Base-by-base conservation (phyloP, 495 filamentous ascomycete genomes). In the Lichenothelia convexa region DNA sequence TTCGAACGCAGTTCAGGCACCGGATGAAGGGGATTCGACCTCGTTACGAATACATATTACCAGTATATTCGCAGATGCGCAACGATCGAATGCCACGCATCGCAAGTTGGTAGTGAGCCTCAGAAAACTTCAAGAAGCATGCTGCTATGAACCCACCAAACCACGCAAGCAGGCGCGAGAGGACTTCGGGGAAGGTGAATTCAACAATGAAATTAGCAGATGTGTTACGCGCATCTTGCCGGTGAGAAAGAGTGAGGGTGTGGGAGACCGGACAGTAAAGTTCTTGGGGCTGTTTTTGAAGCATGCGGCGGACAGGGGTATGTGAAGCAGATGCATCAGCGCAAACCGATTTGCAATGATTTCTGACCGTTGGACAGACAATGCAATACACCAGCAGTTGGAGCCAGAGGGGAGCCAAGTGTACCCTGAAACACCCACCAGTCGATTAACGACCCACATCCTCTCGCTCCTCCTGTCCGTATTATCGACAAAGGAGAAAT, bases 221-320 rank as follows among this genome's bases (percentile, higher is more conserved):
- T 93, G 85, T 47, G 66, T 93, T 24, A 58, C 87, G 38, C 68
- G 86, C 27, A 64, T 86, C 38, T 66, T 95, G 61, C 63, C 73
- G 2, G 77, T 95, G 18, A 93, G 92, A 64, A 94, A 93, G 64
- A 78, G 77, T 23, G 89, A 99, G 59, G 66, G 71, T 20, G 85
- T 80, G 3, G 89, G 84, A 18, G 89, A 99, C 54, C 72, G 80
- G 41, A 64, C 78, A 24, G 64, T 95, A 35, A 67, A 81, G 29
- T 94, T 95, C 54, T 58, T 87, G 46, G 85, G 81, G 15, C 60
- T 78, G 24, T 99, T 91, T 57, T 54, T 99, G 43, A 73, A 71
- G 32, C 70, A 84, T 53, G 73, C 89, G 8, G 70, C 68, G 30
- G 84, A 91, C 52, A 93, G 91, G 60, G 81, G 80, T 65, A 21